Base-by-base conservation (phyloP, 140 eudicot species). In the Ambrosia hybrid region DNA sequence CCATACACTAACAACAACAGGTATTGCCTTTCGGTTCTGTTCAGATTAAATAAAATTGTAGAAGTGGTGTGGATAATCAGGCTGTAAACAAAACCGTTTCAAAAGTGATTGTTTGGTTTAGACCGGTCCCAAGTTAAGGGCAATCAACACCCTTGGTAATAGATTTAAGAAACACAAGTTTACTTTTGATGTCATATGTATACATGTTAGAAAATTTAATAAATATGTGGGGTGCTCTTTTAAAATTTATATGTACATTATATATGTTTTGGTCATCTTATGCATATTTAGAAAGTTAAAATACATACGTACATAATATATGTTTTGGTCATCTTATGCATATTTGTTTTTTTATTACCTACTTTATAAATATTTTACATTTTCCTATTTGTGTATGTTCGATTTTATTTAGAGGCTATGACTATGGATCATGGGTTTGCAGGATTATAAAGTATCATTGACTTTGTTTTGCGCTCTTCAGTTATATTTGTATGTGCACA, bases 1-100 rank as follows among this genome's bases (percentile, higher is more conserved):
- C 74, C 9, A 66, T 56, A 66, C 65, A 79, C 11, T 75, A 79
- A 58, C 83, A 78, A 43, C 73, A 71, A 53, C 78, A 72, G 70
- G 82, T 72, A 71, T 3, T 37, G 21, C 41, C 55, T 21, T 33
- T 71, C 51, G 33, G 34, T 76, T 59, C 67, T 12, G 13, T 36
- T 13, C 6, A 11, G 36, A 6, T 61, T 36, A 11, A n/a, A 15
- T 48, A 12, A 43, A 46, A 34, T 57, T n/a, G 21, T 34, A 57
- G 4, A 43, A 6, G 16, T 10, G 15, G 48, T 10, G 21, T 41
- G 51, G 13, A 63, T 6, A 26, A 38, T 53, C 5, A 34, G 16
- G 21, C 45, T 5, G 0, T 8, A 56, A 55, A 33, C 49, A 41
- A 66, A 55, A 41, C 6, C 3, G 17, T 12, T 30, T 21, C 5